Conservation (phyloP, 1,284 basidiomycete genomes). For the Meira nashicola region DNA sequence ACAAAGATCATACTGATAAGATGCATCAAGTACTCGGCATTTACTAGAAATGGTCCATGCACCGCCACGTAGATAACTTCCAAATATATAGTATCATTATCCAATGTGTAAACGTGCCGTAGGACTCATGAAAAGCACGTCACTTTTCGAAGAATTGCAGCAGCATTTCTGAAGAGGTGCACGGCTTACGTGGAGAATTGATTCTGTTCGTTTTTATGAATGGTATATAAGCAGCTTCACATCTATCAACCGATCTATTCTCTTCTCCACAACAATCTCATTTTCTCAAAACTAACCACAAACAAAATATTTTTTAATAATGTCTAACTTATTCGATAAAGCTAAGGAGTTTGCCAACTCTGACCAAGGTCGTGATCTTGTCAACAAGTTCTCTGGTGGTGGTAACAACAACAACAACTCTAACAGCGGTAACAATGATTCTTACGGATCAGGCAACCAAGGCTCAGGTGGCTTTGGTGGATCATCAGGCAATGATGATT, state of each 20-base stretch:
- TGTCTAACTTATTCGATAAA: slow-evolving; percentile 42
- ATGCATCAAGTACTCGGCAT: too few relatives aligned
- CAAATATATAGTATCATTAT: too few relatives aligned
- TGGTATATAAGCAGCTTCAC: too few relatives aligned
- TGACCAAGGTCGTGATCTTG: slow-evolving; percentile 30
- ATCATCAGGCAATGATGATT: slow-evolving; percentile 4
- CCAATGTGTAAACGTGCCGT: too few relatives aligned
- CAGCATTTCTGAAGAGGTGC: too few relatives aligned
- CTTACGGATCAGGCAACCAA: slow-evolving; percentile 4
- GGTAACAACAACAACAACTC: slow-evolving; percentile 21
- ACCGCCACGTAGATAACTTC: too few relatives aligned
- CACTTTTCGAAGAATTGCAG: too few relatives aligned
- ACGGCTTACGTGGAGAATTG: too few relatives aligned
- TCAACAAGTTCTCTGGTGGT: slow-evolving; percentile 26
- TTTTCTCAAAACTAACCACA: not conserved
- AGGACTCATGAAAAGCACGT: too few relatives aligned
- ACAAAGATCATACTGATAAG: too few relatives aligned
- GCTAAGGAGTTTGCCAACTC: slow-evolving; percentile 38
- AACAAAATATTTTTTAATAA: slow-evolving; percentile 17
- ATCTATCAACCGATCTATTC: not conserved
- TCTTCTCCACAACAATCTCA: not conserved
- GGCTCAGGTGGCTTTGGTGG: slow-evolving; percentile 12
- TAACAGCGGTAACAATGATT: slow-evolving; percentile 16
- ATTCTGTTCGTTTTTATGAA: too few relatives aligned
- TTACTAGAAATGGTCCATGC: too few relatives aligned